Conservation (phyloP, 306 rosid genomes). For the Citrullus mucosospermus region DNA sequence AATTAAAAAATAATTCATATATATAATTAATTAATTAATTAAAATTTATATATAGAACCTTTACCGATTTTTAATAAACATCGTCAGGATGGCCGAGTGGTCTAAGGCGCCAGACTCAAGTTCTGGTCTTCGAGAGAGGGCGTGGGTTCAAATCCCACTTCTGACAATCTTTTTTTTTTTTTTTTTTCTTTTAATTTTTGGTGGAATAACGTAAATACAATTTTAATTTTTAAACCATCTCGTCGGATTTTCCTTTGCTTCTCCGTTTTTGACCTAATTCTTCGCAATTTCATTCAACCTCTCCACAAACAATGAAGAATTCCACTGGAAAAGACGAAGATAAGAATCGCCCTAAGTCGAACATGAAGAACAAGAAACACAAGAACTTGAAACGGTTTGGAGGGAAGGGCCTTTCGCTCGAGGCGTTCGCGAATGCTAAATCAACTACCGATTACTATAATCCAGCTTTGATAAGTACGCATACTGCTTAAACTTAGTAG, state of each 20-base stretch:
- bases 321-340: conserved; percentile 13
- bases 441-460: conserved; percentile 43
- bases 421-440: conserved; percentile 48
- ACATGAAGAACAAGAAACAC: conserved; percentile 14
- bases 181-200: too few species aligned
- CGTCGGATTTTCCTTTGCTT: not conserved
- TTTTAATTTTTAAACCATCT: not conserved
- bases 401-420: conserved; percentile 52
- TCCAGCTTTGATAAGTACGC: conserved; percentile 66
- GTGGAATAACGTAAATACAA: too few species aligned
- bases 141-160: not conserved
- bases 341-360: conserved; percentile 12
- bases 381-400: conserved; percentile 42
- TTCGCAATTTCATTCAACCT: not conserved
- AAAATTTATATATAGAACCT: too few species aligned
- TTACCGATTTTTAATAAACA: too few species aligned
- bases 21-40: too few species aligned
- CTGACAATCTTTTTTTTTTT: too few species aligned
- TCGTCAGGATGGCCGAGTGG: not conserved
- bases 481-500: not conserved
- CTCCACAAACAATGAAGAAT: conserved; percentile 27
- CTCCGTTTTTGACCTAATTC: conserved; percentile 7
- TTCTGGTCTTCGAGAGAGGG: not conserved
- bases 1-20: too few species aligned
- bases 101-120: not conserved